Evolutionary conservation across 805 yeast genomes (phyloP).

Genomic region (Hanseniaspora nectarophila): DNA sequence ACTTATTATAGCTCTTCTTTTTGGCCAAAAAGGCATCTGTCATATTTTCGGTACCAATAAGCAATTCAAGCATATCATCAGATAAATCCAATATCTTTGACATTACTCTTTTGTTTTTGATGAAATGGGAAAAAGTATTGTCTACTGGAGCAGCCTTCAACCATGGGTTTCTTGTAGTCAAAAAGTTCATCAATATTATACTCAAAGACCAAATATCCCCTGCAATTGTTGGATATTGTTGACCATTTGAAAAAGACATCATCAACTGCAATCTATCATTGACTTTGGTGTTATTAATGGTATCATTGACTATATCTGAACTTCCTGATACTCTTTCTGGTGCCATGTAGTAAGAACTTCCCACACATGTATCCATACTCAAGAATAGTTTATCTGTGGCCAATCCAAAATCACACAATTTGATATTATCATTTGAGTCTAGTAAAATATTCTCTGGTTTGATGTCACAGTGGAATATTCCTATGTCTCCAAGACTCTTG

Average conservation of each 20-base stretch:
- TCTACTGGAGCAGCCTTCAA: constrained; percentile 57
- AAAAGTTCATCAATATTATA: constrained; percentile 63
- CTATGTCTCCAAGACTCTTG: constrained; percentile 65
- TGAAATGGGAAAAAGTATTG: constrained; percentile 52
- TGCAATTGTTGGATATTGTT: constrained; percentile 47
- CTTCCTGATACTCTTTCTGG: constrained; percentile 57
- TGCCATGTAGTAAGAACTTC: constrained; percentile 84
- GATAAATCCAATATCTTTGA: constrained; percentile 64
- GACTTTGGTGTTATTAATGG: constrained; percentile 23
- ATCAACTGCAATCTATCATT: constrained; percentile 14
- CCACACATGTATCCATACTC: constrained; percentile 66
- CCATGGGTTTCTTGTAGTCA: constrained; percentile 87
- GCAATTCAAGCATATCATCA: constrained; percentile 42
- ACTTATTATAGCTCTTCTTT: constrained; percentile 20
- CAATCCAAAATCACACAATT: constrained; percentile 79
- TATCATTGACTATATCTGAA: constrained; percentile 18
- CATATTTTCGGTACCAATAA: constrained; percentile 31
- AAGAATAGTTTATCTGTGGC: constrained; percentile 51
- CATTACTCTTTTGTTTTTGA: constrained; percentile 44
- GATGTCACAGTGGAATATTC: constrained; percentile 85
- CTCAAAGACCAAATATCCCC: constrained; percentile 87
- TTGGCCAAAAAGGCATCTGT: constrained; percentile 24
- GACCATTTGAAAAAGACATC: constrained; percentile 17
- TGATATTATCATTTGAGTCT: constrained; percentile 43
- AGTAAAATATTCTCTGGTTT: constrained; percentile 90